Evolutionary conservation across 2,329 filamentous ascomycete genomes (phyloP).

Genomic region (Ophiosphaerella herpotricha): DNA sequence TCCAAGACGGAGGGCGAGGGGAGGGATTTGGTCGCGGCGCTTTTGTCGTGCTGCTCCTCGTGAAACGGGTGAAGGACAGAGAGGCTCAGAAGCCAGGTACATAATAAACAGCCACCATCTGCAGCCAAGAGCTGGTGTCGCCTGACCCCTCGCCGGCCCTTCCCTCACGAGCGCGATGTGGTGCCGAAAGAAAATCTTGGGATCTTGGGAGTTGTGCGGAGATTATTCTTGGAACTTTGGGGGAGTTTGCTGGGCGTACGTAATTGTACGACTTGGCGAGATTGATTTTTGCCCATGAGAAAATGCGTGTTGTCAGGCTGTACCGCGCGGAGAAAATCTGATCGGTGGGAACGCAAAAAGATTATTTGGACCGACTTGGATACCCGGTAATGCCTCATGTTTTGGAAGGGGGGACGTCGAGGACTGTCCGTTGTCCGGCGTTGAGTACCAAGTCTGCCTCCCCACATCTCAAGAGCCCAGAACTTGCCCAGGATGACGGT

Average conservation of each 20-base stretch:
- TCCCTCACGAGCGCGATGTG: background rate
- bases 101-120: background rate
- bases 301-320: background rate
- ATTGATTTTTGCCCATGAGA: background rate
- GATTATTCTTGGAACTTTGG: slow-evolving; percentile 1
- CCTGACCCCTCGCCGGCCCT: background rate
- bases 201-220: background rate
- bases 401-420: too few species aligned
- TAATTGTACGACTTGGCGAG: slow-evolving; percentile 1
- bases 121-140: background rate
- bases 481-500: too few species aligned
- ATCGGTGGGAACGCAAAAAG: background rate
- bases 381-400: too few species aligned
- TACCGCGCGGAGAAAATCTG: background rate
- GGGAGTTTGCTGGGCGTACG: background rate
- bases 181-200: background rate
- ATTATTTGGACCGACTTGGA: too few species aligned
- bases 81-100: too few species aligned
- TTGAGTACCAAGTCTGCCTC: too few species aligned
- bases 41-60: background rate
- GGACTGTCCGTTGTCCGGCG: too few species aligned
- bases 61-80: background rate
- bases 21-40: background rate
- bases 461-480: too few species aligned
- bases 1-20: background rate